phyloP scores from a whole-genome alignment of 768 basidiomycete species.

The Phylloporus rhodoxanthus region DNA sequence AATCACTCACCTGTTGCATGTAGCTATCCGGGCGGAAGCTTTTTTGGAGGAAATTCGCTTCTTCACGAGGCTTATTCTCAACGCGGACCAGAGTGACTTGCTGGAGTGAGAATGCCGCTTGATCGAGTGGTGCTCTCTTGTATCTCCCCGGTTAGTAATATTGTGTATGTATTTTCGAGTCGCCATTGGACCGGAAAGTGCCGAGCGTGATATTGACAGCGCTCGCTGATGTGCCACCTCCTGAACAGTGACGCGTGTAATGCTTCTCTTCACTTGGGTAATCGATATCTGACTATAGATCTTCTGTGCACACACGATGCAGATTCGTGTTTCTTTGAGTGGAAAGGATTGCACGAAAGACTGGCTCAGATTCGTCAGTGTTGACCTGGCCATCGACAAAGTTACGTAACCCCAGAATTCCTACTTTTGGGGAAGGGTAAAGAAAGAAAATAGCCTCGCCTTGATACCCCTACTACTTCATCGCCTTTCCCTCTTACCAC shows the following conservation, averaged over 20 bases:
- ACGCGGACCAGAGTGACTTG: slow-evolving; percentile 26
- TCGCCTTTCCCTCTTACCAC: slow-evolving; percentile 16
- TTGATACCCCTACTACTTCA: background rate
- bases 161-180: too few relatives aligned
- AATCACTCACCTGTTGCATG: slow-evolving; percentile 7
- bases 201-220: background rate
- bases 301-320: slow-evolving; percentile 13
- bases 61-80: slow-evolving; percentile 29
- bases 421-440: slow-evolving; percentile 28
- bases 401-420: slow-evolving; percentile 29
- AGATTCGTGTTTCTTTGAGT: background rate
- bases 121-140: background rate
- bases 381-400: background rate
- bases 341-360: background rate
- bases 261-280: slow-evolving; percentile 10
- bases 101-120: slow-evolving; percentile 5
- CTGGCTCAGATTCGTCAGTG: background rate
- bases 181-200: slow-evolving; percentile 10
- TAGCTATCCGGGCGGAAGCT: slow-evolving; percentile 26
- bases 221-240: slow-evolving; percentile 31
- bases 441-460: slow-evolving; percentile 14
- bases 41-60: slow-evolving; percentile 31
- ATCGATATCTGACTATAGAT: slow-evolving; percentile 13
- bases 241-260: background rate
- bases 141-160: too few relatives aligned